phyloP scores from a whole-genome alignment of 345 rosid genomes.

The Toxicodendron radicans region DNA sequence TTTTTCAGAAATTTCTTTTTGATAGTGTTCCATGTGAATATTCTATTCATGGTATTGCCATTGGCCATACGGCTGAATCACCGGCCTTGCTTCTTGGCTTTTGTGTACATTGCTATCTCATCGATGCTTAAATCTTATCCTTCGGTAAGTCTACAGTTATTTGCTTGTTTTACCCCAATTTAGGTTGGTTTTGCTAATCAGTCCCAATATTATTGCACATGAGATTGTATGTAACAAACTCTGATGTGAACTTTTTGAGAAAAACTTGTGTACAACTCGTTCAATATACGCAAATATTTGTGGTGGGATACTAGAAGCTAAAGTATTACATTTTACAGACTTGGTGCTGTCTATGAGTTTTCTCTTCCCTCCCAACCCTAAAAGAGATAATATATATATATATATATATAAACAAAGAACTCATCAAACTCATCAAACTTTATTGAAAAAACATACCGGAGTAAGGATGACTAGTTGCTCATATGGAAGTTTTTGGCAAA shows the following conservation, averaged over 20 bases:
- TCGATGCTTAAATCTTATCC: slow-evolving; percentile 93
- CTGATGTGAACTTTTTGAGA: neutral
- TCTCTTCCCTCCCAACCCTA: no score
- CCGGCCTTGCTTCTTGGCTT: slow-evolving; percentile 91
- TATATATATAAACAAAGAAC: no score
- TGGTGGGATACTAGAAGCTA: no score
- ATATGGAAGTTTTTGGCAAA: neutral
- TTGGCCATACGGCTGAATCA: slow-evolving; percentile 83
- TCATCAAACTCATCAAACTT: no score
- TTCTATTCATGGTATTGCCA: slow-evolving; percentile 79
- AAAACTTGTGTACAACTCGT: no score
- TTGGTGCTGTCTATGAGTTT: no score
- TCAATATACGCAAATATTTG: no score
- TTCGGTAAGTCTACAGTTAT: slow-evolving; percentile 56
- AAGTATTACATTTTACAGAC: no score
- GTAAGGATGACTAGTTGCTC: neutral
- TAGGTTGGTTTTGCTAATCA: neutral
- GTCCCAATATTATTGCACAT: neutral
- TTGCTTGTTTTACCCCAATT: neutral
- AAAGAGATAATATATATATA: no score
- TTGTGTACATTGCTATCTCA: slow-evolving; percentile 73
- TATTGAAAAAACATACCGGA: no score
- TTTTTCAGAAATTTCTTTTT: slow-evolving; percentile 87
- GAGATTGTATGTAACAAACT: neutral
- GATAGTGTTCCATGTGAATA: slow-evolving; percentile 83